phyloP scores from a whole-genome alignment of 805 yeast species.

The Pichia deserticola region DNA sequence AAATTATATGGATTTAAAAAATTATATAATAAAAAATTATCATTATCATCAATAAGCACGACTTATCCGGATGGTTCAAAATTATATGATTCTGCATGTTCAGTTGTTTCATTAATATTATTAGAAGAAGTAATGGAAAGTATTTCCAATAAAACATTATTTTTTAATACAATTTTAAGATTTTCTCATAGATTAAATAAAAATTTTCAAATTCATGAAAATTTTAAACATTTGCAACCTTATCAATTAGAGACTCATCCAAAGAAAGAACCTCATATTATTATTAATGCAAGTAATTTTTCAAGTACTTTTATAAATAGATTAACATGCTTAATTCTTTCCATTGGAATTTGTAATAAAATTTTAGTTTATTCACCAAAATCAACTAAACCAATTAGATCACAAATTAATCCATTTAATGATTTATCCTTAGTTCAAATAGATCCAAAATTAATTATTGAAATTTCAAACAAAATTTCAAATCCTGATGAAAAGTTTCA shows the following conservation, averaged over 20 bases:
- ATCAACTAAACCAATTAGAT: constrained; percentile 8
- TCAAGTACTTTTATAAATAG: constrained; percentile 28
- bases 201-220: constrained; percentile 3
- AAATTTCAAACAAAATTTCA: not conserved
- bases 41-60: constrained; percentile 12
- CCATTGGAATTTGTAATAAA: constrained; percentile 26
- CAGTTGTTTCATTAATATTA: constrained; percentile 24
- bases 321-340: constrained; percentile 21
- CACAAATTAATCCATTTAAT: constrained; percentile 19
- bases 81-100: constrained; percentile 24
- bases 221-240: constrained; percentile 5
- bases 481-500: not conserved
- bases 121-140: constrained; percentile 32
- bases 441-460: constrained; percentile 2
- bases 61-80: constrained; percentile 8
- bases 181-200: constrained; percentile 9
- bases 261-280: constrained; percentile 13
- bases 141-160: constrained; percentile 21
- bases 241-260: constrained; percentile 6
- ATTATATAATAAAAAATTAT: constrained; percentile 10
- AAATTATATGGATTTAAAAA: constrained; percentile 11
- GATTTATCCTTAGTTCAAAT: constrained; percentile 15
- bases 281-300: constrained; percentile 30
- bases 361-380: constrained; percentile 32
- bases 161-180: constrained; percentile 18